phyloP scores from a whole-genome alignment of 2,329 filamentous ascomycete genomes.

The Fusarium sp. region DNA sequence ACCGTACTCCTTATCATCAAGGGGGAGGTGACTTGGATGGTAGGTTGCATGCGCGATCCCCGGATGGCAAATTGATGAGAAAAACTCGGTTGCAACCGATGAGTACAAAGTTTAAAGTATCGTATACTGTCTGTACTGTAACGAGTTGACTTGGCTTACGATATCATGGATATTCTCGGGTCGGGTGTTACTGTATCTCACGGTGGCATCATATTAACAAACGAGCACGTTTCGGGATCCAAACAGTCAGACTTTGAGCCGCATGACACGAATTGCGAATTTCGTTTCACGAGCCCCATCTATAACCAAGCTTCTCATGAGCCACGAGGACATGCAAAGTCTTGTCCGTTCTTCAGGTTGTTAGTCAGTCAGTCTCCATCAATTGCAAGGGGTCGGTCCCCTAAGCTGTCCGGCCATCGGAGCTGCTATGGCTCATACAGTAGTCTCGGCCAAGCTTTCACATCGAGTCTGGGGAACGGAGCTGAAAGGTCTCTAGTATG shows the following conservation, averaged over 20 bases:
- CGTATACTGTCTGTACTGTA: not conserved
- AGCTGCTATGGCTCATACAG: conserved; percentile 40
- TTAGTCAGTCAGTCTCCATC: conserved; percentile 22
- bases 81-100: conserved; percentile 1
- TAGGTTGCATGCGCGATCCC: conserved; percentile 16
- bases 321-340: conserved; percentile 8
- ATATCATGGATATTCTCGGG: conserved; percentile 5
- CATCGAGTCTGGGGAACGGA: conserved; percentile 42
- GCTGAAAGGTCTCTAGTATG: conserved; percentile 29
- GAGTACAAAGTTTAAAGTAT: conserved; percentile 8
- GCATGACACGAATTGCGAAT: conserved; percentile 24
- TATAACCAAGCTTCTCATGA: conserved; percentile 15
- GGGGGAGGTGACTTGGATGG: conserved; percentile 1
- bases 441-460: conserved; percentile 32
- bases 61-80: conserved; percentile 23
- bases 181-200: not conserved
- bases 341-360: conserved; percentile 4
- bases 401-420: conserved; percentile 37
- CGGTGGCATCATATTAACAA: conserved; percentile 27
- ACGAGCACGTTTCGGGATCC: conserved; percentile 35
- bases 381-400: conserved; percentile 1
- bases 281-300: conserved; percentile 23
- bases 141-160: not conserved
- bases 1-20: conserved; percentile 8
- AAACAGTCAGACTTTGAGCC: conserved; percentile 15